Evolutionary conservation across 2,329 filamentous ascomycete species (phyloP).

Genomic region (Penicillium paneum): DNA sequence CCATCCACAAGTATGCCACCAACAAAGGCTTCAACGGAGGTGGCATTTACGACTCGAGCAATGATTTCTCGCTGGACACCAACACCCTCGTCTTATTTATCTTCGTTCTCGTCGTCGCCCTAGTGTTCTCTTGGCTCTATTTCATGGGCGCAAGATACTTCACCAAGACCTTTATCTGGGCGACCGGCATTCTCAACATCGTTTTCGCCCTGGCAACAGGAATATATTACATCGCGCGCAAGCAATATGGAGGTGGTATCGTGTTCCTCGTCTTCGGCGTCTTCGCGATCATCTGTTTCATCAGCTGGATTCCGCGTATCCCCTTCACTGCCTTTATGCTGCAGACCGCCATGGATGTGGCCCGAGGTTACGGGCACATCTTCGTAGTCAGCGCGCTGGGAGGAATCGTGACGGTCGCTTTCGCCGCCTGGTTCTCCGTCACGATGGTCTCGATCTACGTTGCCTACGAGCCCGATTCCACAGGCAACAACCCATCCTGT

Average conservation of each 20-base stretch:
- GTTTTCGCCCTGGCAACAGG: constrained; percentile 79
- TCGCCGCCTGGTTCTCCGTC: constrained; percentile 80
- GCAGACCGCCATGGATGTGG: constrained; percentile 78
- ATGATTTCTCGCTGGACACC: constrained; percentile 68
- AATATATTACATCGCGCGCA: constrained; percentile 75
- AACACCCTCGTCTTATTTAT: constrained; percentile 84
- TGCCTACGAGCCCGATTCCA: constrained; percentile 65
- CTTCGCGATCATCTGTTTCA: constrained; percentile 79
- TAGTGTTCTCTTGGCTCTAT: constrained; percentile 73
- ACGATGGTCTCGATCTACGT: constrained; percentile 84
- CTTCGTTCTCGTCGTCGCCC: constrained; percentile 70
- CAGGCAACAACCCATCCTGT: constrained; percentile 53
- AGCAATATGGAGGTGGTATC: constrained; percentile 80
- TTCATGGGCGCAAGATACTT: constrained; percentile 72
- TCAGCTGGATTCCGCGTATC: constrained; percentile 84
- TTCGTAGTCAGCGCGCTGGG: constrained; percentile 83
- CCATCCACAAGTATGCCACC: constrained; percentile 69
- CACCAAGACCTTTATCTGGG: constrained; percentile 89
- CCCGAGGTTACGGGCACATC: constrained; percentile 78
- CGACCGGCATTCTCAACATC: constrained; percentile 85
- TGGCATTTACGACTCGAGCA: constrained; percentile 68
- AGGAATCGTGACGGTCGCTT: constrained; percentile 69
- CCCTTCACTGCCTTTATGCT: constrained; percentile 91
- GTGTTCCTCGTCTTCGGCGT: constrained; percentile 80
- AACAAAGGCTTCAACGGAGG: constrained; percentile 63